Base-by-base conservation (phyloP, 352 stramenopile species). In the Pelagophyceae sp. region DNA sequence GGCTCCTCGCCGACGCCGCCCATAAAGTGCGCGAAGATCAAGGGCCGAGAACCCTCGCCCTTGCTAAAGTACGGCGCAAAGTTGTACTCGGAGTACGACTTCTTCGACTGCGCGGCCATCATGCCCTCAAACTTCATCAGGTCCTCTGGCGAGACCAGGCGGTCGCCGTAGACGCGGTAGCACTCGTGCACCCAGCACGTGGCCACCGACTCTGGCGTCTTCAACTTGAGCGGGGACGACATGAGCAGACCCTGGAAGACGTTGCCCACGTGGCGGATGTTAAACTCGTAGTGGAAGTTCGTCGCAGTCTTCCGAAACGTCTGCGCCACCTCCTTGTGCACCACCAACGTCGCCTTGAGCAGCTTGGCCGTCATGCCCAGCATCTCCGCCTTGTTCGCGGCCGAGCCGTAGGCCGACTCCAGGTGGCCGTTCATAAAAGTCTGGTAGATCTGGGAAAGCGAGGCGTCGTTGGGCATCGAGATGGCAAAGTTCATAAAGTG, bases 211-310 rank as follows among this genome's bases (percentile, higher is more conserved):
- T 76, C 50, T 11, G 72, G 40, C 23, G 60, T 63, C 23, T 64
- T 77, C 51, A 77, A 82, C 58, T 77, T 77, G 37, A 45, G 40
- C 38, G 71, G 91, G 83, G 54, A 91, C 89, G 6, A 90, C 92
- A 97, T 96, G 35, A 97, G 75, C 31, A 97, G 81, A 72, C 92
- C 92, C 75, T 96, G 92, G 72, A 97, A 96, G 15, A 97, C 90
- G 76, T 96, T 95, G 17, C 87, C 94, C 23, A 97, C 81, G 83
- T 97, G 92, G 6, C 92, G 88, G 38, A 97, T 83, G 75, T 97
- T 97, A 83, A 97, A 97, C 5, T 92, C 96, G 79, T 97, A 97
- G 78, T 97, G 92, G 78, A 97, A 97, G 77, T 97, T 97, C 0
- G 89, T 86, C 2, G 92, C 92, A 0, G 91, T 96, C 76, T 80